Evolutionary conservation across 331 rosid genomes (phyloP).

Genomic region (Malus hybrid): DNA sequence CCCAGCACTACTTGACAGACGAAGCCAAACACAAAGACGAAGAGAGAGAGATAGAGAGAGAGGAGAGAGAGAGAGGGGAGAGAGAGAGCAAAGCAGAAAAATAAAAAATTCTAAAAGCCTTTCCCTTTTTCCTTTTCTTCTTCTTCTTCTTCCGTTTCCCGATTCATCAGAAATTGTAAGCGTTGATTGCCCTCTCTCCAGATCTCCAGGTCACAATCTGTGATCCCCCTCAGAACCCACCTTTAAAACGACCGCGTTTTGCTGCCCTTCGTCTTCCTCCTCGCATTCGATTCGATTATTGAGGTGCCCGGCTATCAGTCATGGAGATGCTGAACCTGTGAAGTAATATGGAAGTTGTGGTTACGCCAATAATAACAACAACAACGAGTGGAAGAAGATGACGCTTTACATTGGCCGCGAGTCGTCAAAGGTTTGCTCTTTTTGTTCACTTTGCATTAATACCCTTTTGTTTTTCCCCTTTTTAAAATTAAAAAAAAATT

Average conservation of each 20-base stretch:
- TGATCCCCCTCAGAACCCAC: background rate
- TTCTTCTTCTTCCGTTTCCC: background rate
- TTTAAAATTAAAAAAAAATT: background rate
- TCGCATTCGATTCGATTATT: background rate
- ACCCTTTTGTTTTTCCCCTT: background rate
- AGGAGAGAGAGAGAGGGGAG: background rate
- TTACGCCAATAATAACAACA: slow-evolving; percentile 12
- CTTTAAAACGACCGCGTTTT: background rate
- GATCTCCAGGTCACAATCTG: background rate
- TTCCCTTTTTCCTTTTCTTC: background rate
- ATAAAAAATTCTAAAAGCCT: background rate
- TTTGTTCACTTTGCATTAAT: background rate
- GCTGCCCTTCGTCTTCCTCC: background rate
- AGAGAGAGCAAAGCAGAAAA: background rate
- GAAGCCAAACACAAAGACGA: slow-evolving; percentile 14
- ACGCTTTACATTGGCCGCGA: slow-evolving; percentile 90
- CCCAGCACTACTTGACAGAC: slow-evolving; percentile 21
- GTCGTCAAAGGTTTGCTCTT: slow-evolving; percentile 71
- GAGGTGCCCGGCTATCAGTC: background rate
- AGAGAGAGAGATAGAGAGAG: background rate
- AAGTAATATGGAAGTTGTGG: slow-evolving; percentile 70
- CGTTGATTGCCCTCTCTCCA: background rate
- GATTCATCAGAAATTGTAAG: background rate
- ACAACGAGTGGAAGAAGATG: slow-evolving; percentile 37
- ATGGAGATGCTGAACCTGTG: slow-evolving; percentile 45